phyloP scores from a whole-genome alignment of 2,329 filamentous ascomycete species.

The Penicillium sp. region DNA sequence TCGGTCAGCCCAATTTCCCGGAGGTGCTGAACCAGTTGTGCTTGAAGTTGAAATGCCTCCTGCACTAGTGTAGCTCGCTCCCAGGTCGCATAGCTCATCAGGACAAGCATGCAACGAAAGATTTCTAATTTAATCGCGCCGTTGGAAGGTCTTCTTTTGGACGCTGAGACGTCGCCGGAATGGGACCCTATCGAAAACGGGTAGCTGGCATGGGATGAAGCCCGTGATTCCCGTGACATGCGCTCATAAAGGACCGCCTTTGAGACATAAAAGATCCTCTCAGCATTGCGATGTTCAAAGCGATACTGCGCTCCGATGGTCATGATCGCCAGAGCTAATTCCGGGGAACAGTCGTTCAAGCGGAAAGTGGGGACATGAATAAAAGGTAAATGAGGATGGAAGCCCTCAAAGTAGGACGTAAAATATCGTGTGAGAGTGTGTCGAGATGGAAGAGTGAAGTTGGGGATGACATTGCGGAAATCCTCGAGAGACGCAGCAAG shows the following conservation, averaged over 20 bases:
- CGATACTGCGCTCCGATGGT: conserved; percentile 52
- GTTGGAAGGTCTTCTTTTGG: conserved; percentile 6
- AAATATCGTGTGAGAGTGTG: conserved; percentile 63
- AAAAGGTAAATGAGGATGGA: conserved; percentile 57
- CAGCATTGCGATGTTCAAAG: conserved; percentile 42
- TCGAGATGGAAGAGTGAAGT: conserved; percentile 62
- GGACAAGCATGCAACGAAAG: conserved; percentile 27
- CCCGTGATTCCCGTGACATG: conserved; percentile 32
- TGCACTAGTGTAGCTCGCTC: conserved; percentile 29
- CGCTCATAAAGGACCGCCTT: conserved; percentile 60
- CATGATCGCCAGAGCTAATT: conserved; percentile 61
- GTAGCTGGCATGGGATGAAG: conserved; percentile 13
- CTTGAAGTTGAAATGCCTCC: conserved; percentile 30
- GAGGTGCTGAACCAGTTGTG: conserved; percentile 27
- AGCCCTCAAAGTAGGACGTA: conserved; percentile 64
- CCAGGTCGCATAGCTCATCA: conserved; percentile 34
- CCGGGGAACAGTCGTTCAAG: conserved; percentile 59
- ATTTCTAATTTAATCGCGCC: conserved; percentile 26
- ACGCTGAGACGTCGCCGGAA: conserved; percentile 10
- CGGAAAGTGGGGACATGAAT: conserved; percentile 63
- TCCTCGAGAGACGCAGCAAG: conserved; percentile 29
- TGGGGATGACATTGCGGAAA: conserved; percentile 29
- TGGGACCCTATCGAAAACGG: conserved; percentile 16
- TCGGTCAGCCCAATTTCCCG: conserved; percentile 29
- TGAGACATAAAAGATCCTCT: conserved; percentile 49